These are phyloP conservation scores for Wickerhamomyces ciferrii DNA, from an alignment of 805 yeast species.

Conservation along the genomic window DNA sequence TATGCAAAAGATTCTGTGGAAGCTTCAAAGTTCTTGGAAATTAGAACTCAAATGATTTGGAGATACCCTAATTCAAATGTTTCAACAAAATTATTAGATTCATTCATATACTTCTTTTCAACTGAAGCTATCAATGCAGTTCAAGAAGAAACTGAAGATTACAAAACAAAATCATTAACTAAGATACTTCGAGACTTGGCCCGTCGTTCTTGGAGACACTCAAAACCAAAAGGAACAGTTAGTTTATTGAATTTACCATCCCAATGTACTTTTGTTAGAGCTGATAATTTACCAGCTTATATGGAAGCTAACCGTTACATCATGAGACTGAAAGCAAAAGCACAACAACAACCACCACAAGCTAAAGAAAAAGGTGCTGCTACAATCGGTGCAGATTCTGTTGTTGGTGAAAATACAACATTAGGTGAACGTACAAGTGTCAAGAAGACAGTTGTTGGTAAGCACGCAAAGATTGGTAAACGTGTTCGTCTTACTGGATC, in stretches of 20 bases:
- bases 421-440: slow-evolving; percentile 83
- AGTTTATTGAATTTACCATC: slow-evolving; percentile 69
- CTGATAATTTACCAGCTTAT: slow-evolving; percentile 74
- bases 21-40: slow-evolving; percentile 63
- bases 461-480: slow-evolving; percentile 71
- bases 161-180: slow-evolving; percentile 40
- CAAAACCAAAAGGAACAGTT: slow-evolving; percentile 50
- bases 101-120: slow-evolving; percentile 66
- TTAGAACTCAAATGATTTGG: slow-evolving; percentile 90
- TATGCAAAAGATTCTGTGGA: slow-evolving; percentile 66
- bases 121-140: slow-evolving; percentile 48
- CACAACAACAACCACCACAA: slow-evolving; percentile 13
- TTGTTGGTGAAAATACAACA: slow-evolving; percentile 61
- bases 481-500: slow-evolving; percentile 88
- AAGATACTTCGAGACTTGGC: slow-evolving; percentile 83
- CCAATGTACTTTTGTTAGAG: slow-evolving; percentile 65
- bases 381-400: slow-evolving; percentile 81
- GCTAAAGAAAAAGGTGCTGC: slow-evolving; percentile 54
- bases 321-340: slow-evolving; percentile 58
- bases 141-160: slow-evolving; percentile 25
- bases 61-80: slow-evolving; percentile 73
- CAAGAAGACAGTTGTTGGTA: slow-evolving; percentile 79
- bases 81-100: slow-evolving; percentile 69
- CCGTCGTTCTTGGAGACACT: slow-evolving; percentile 88
- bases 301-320: slow-evolving; percentile 85